These are phyloP conservation scores for Aspergillus pseudoterreus DNA, from an alignment of 2,329 filamentous ascomycete genomes.

Conservation along the genomic window DNA sequence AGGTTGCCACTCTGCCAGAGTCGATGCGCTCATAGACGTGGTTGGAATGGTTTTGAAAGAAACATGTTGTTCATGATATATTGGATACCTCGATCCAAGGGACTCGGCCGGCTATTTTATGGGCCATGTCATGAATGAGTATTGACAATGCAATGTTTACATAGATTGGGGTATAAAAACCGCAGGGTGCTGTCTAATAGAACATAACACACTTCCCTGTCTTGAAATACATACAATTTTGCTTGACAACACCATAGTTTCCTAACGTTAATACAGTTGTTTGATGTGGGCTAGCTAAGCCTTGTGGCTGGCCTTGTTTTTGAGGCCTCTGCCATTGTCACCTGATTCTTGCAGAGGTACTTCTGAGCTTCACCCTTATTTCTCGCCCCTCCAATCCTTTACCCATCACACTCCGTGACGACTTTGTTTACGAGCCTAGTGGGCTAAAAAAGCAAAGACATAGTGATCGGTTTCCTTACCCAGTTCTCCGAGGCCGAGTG, in stretches of 20 bases:
- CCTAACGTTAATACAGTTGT: not conserved
- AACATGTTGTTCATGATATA: not conserved
- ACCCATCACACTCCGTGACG: not conserved
- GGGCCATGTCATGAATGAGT: not conserved
- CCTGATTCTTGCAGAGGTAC: not conserved
- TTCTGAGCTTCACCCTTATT: not conserved
- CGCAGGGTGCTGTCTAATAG: not conserved
- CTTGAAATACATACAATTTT: not conserved
- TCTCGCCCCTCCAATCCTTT: not conserved
- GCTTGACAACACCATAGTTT: not conserved
- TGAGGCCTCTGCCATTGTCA: not conserved
- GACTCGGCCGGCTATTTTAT: not conserved
- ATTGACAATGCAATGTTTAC: constrained; percentile 14
- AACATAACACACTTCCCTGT: not conserved
- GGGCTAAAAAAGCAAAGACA: not conserved
- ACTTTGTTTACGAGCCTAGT: not conserved
- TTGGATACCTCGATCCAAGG: not conserved
- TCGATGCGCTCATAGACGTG: not conserved
- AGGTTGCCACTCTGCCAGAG: constrained; percentile 66
- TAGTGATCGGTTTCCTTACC: not conserved
- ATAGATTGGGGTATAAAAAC: constrained; percentile 14
- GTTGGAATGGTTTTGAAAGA: not conserved
- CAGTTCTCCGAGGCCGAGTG: not conserved
- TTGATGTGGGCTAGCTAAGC: not conserved
- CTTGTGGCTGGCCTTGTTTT: not conserved